These are phyloP conservation scores for Tubosaeta brunneosetosa DNA, from an alignment of 768 basidiomycete species.

Conservation along the genomic window DNA sequence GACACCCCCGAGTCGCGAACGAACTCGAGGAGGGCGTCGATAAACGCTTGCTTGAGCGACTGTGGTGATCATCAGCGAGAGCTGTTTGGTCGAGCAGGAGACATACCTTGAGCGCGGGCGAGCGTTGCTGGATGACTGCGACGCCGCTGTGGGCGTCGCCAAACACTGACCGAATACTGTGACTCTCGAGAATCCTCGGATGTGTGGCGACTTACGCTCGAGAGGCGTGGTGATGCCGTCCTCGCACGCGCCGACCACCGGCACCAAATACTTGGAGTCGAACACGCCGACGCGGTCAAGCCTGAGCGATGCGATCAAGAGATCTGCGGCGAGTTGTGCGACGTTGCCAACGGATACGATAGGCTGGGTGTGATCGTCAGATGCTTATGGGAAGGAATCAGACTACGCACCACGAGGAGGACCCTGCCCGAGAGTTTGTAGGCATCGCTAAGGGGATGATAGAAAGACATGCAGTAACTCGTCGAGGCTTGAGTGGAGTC, in stretches of 20 bases:
- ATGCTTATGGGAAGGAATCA: not conserved
- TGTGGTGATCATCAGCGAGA: conserved; percentile 25
- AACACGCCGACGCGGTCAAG: conserved; percentile 60
- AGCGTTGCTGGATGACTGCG: conserved; percentile 72
- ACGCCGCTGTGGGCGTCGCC: conserved; percentile 46
- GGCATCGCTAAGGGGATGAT: conserved; percentile 19
- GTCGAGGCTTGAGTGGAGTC: not conserved
- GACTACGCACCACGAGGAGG: conserved; percentile 26
- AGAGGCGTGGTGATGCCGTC: conserved; percentile 67
- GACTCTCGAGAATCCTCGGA: too few species aligned
- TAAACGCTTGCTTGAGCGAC: conserved; percentile 67
- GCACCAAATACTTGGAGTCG: conserved; percentile 58
- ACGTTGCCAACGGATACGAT: conserved; percentile 79
- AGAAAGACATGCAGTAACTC: conserved; percentile 25
- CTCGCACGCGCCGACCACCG: conserved; percentile 71
- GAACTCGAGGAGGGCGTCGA: conserved; percentile 53
- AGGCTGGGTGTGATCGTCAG: conserved; percentile 39
- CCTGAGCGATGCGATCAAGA: conserved; percentile 63
- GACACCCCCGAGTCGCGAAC: conserved; percentile 45
- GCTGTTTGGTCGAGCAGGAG: not conserved
- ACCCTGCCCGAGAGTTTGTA: conserved; percentile 29
- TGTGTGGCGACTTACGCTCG: conserved; percentile 50
- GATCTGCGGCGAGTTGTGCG: conserved; percentile 71
- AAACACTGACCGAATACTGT: conserved; percentile 47
- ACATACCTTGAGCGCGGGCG: conserved; percentile 70